Percentiles rank a stretch among this genome's conserved stretches.
Conservation (phyloP, 2,329 filamentous ascomycete species). For the Aspergillus quadricinctus region DNA sequence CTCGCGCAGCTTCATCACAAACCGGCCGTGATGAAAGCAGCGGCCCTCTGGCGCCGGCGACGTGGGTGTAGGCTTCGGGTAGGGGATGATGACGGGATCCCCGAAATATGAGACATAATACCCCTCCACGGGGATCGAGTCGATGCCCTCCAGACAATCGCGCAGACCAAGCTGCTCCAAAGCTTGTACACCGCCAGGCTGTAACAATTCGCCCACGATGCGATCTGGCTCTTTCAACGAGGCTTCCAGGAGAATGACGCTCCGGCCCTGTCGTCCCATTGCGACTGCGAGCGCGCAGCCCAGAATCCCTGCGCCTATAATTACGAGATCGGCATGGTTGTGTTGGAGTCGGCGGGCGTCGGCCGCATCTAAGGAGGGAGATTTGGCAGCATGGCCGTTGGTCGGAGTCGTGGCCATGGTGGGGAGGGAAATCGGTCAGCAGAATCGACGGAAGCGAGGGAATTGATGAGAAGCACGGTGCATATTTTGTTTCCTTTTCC, state of each 20-base stretch:
- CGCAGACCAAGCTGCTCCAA: conserved; percentile 74
- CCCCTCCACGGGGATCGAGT: conserved; percentile 74
- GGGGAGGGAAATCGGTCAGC: conserved; percentile 9
- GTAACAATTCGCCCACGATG: conserved; percentile 91
- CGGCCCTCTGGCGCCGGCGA: conserved; percentile 63
- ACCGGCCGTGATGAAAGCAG: conserved; percentile 90
- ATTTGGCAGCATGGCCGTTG: conserved; percentile 22
- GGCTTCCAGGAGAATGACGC: conserved; percentile 82
- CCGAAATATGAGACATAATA: conserved; percentile 85
- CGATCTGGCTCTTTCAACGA: conserved; percentile 89
- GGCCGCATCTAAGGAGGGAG: conserved; percentile 15
- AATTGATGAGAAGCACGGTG: conserved; percentile 12
- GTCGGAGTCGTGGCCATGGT: conserved; percentile 22
- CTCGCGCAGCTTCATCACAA: conserved; percentile 75
- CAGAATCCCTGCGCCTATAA: conserved; percentile 86
- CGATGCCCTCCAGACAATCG: conserved; percentile 82
- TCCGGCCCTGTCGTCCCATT: conserved; percentile 82
- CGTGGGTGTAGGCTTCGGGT: conserved; percentile 58
- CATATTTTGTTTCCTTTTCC: conserved; percentile 15
- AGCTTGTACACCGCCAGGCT: conserved; percentile 83
- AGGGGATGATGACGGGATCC: conserved; percentile 69
- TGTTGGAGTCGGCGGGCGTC: conserved; percentile 50
- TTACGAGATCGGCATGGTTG: conserved; percentile 73
- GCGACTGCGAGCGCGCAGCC: conserved; percentile 83
- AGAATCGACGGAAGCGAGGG: conserved; percentile 6